Base-by-base conservation (phyloP, 2,329 filamentous ascomycete genomes). In the Claviceps paspali region DNA sequence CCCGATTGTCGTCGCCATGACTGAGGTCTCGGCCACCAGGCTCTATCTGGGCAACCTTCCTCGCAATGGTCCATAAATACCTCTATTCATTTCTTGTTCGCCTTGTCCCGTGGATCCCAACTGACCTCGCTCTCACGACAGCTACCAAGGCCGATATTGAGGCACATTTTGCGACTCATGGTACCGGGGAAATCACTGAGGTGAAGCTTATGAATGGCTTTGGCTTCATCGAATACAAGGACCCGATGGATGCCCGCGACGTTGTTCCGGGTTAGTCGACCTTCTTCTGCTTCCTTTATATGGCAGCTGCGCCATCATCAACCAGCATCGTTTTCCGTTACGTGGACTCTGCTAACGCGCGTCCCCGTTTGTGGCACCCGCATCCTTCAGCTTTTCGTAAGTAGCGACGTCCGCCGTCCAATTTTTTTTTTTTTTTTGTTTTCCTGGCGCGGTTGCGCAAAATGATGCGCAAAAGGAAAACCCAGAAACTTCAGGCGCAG, bases 181-280 rank as follows among this genome's bases (percentile, higher is more conserved):
- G 88, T 57, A 88, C 86, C 51, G 91, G 91, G 61, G 86, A 94
- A 61, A 96, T 98, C 59, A 91, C 82, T 49, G 91, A 98, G 68
- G 88, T 98, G 67, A 98, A 98, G 70, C 77, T 98, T 46, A 98
- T 98, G 91, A 96, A 94, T 59, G 91, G 91, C 55, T 98, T 98
- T 58, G 91, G 91, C 59, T 98, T 98, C 69, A 94, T 98, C 59
- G 91, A 98, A 63, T 98, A 96, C 64, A 92, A 95, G 63, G 91
- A 96, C 66, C 78, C 86, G 41, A 84, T 95, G 82, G 91, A 98
- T 66, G 91, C 91, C 49, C 82, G 88, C 57, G 91, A 98, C 65
- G 87, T 98, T 47, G 91, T 98, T 54, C 91, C 91, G 63, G 88
- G 91, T 95, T 75, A 67, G 79, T 56, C 36, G 27, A 18, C 35